These are phyloP conservation scores for Nakaseomyces glabratus DNA, from an alignment of 1,139 yeast species.

Conservation along the genomic window DNA sequence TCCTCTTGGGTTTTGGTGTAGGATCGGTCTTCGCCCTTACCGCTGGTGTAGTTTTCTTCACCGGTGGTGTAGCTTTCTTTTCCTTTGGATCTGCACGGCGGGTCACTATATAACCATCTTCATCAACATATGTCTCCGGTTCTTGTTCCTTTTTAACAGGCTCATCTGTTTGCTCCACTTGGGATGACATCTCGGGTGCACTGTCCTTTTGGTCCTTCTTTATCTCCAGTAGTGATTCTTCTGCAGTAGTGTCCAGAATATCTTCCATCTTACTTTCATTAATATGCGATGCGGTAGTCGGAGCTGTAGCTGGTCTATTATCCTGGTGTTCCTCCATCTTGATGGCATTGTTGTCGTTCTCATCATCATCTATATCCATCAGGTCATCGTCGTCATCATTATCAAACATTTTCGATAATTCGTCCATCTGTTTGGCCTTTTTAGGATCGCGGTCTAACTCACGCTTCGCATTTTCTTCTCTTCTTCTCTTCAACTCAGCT, in stretches of 20 bases:
- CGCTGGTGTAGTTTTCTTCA: constrained; percentile 8
- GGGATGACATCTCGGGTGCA: constrained; percentile 4
- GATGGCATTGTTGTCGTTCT: too few species aligned
- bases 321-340: too few species aligned
- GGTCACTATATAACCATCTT: constrained; percentile 31
- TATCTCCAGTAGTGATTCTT: constrained; percentile 24
- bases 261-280: constrained; percentile 21
- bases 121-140: constrained; percentile 22
- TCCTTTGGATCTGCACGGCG: constrained; percentile 13
- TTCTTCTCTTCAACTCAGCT: constrained; percentile 22
- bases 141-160: constrained; percentile 8
- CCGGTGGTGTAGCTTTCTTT: constrained; percentile 9
- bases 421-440: constrained; percentile 23
- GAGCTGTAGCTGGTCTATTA: too few species aligned
- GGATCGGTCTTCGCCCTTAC: constrained; percentile 10
- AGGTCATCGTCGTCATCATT: constrained; percentile 24
- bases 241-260: constrained; percentile 29
- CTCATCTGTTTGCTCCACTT: constrained; percentile 8
- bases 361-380: constrained; percentile 3
- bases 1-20: constrained; percentile 14
- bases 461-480: constrained; percentile 14
- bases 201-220: constrained; percentile 6
- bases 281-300: too few species aligned
- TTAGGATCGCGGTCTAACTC: constrained; percentile 17
- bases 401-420: constrained; percentile 26